Percentiles rank a stretch among this genome's conserved stretches.
Conservation (phyloP, 176 grass and related monocot genomes). For the Raddia guianensis region DNA sequence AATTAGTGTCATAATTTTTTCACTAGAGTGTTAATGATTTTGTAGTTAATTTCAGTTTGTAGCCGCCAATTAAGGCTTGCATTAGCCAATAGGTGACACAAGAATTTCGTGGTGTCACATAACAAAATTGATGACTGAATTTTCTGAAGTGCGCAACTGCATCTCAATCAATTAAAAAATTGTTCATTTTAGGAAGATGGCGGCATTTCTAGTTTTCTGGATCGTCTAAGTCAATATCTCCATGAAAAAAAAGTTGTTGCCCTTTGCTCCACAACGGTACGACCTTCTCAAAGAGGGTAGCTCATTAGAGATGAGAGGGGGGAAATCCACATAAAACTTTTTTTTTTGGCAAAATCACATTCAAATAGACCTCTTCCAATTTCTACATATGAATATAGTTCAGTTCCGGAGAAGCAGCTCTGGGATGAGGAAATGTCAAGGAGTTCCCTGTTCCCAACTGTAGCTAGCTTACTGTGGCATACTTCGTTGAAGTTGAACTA, state of each 20-base stretch:
- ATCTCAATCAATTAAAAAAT: neutral
- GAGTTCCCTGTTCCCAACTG: neutral
- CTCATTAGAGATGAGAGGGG: no score
- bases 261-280: no score
- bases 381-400: neutral
- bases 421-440: neutral
- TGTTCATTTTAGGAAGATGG: no score
- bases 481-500: neutral
- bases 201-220: no score
- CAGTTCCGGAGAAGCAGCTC: neutral
- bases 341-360: no score
- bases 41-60: neutral
- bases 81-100: constrained; percentile 6
- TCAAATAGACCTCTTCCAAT: neutral
- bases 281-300: no score
- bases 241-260: no score
- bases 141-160: constrained; percentile 26
- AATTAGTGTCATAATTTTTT: neutral
- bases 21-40: neutral
- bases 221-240: no score
- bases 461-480: neutral
- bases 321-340: no score
- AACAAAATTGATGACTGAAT: constrained; percentile 13
- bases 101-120: constrained; percentile 26
- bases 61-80: constrained; percentile 17